Conservation (phyloP, 2,329 filamentous ascomycete species). For the Fusarium pseudograminearum region DNA sequence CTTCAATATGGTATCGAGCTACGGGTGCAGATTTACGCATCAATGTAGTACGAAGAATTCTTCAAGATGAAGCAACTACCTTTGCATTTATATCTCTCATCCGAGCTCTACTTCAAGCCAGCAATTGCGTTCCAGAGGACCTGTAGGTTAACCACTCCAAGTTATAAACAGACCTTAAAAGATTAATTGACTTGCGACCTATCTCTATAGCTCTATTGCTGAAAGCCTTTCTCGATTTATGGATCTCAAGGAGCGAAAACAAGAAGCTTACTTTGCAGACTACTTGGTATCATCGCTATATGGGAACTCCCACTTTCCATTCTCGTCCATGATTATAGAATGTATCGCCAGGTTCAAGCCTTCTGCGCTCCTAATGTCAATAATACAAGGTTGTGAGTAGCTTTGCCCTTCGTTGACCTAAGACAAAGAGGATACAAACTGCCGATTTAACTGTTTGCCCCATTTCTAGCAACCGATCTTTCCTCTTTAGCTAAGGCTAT, state of each 20-base stretch:
- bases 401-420: background rate
- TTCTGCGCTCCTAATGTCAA: background rate
- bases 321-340: accelerated
- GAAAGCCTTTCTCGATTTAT: too few species aligned
- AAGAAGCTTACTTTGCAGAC: background rate
- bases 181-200: too few species aligned
- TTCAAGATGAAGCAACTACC: background rate
- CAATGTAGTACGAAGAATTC: too few species aligned
- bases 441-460: accelerated
- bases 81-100: background rate
- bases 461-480: background rate
- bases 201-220: too few species aligned
- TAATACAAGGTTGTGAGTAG: background rate
- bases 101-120: background rate
- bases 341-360: background rate
- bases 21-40: too few species aligned
- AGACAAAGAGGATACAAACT: background rate
- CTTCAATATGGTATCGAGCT: too few species aligned
- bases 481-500: background rate
- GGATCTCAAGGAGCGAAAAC: background rate
- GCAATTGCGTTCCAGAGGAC: accelerated
- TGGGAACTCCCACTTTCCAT: background rate
- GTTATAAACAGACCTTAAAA: background rate
- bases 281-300: background rate
- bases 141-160: background rate